Evolutionary conservation across 441 rosid species (phyloP).

Genomic region (Populus hybrid): DNA sequence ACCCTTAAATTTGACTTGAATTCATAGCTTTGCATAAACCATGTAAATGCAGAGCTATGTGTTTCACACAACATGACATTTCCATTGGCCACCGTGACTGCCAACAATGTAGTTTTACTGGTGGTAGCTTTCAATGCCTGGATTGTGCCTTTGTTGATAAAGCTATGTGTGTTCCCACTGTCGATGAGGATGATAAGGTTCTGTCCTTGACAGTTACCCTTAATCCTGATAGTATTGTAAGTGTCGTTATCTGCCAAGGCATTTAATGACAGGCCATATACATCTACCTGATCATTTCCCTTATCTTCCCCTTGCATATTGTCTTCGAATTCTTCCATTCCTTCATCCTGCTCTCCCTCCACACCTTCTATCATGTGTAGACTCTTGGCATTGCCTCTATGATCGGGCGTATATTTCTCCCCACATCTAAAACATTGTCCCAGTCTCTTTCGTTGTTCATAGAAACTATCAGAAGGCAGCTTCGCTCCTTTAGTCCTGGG

Average conservation of each 20-base stretch:
- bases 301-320: not conserved
- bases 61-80: not conserved
- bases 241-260: too few relatives aligned
- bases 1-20: not conserved
- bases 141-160: not conserved
- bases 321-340: too few relatives aligned
- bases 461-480: not conserved
- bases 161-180: not conserved
- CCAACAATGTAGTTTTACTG: not conserved
- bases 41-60: not conserved
- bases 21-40: not conserved
- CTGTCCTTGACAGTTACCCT: too few relatives aligned
- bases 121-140: too few relatives aligned
- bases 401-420: not conserved
- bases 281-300: too few relatives aligned
- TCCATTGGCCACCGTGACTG: not conserved
- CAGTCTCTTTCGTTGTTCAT: not conserved
- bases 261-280: too few relatives aligned
- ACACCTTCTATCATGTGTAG: not conserved
- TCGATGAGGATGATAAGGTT: not conserved
- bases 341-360: too few relatives aligned
- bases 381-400: not conserved
- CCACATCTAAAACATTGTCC: not conserved
- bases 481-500: too few relatives aligned
- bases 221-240: too few relatives aligned